Base-by-base conservation (phyloP, 164 flowering plant species). In the Liriodendron chinense region DNA sequence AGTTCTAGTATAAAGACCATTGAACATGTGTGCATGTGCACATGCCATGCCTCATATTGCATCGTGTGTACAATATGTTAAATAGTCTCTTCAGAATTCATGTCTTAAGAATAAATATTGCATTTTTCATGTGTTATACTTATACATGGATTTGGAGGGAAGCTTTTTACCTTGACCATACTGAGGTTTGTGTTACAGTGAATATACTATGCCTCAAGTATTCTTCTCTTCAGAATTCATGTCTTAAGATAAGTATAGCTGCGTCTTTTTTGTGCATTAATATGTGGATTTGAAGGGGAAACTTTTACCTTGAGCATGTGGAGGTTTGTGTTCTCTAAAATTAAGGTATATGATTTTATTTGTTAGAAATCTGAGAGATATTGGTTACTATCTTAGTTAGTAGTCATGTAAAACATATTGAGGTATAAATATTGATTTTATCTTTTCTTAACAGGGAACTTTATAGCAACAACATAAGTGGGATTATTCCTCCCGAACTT, bases 391-490 rank as follows among this genome's bases (percentile, higher is more conserved):
- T 49, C 53, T 49, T 12, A 53, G 13, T 53, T 12, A 53, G 59
- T 8, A 53, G 18, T 53, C 59, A 53, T 53, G 16, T 10, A 16
- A 53, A 16, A 9, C n/a, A 13, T 26, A 20, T 67, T 16, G 28
- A 34, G 64, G 67, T 67, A 28, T 34, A 22, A 43, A 53, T 72
- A 20, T 25, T n/a, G 9, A 24, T 7, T 76, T 69, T 68, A 1
- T 71, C 77, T 69, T 53, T 50, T 72, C 77, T 69, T 53, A 43
- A 61, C 90, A 95, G 98, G 91, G 98, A 95, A 70, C 92, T 95
- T 47, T 95, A 92, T 83, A 93, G 97, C 75, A 94, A 94, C 72
- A 89, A 91, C 85, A 86, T 94, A 13, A 91, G 85, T 76, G 98
- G 98, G 21, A 80, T 81, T 34, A 86, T 94, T 78, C 98, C 98